Percentiles rank a stretch among this genome's conserved stretches.
Evolutionary conservation across 2,329 filamentous ascomycete genomes (phyloP).

Genomic region (Alternaria gaisen): DNA sequence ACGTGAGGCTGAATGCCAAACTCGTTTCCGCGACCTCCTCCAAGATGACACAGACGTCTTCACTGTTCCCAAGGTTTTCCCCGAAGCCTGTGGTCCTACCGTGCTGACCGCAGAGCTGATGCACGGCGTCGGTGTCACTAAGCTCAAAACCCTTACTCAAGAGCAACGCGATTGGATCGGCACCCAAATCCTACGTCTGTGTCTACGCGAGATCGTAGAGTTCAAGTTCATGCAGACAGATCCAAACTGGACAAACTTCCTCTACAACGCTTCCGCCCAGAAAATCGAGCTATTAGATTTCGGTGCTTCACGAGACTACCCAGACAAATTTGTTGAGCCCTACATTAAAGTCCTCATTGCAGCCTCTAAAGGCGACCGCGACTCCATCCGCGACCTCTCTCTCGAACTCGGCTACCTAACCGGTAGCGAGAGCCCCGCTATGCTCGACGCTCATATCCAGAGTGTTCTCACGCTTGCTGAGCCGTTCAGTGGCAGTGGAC

Average conservation of each 20-base stretch:
- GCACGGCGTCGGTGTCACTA: slow-evolving; percentile 85
- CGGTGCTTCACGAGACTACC: slow-evolving; percentile 88
- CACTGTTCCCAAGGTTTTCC: slow-evolving; percentile 78
- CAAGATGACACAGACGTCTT: slow-evolving; percentile 77
- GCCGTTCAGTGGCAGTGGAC: slow-evolving; percentile 78
- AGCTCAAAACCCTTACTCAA: slow-evolving; percentile 77
- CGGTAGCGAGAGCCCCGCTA: slow-evolving; percentile 81
- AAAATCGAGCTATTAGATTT: slow-evolving; percentile 94
- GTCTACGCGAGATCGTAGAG: slow-evolving; percentile 89
- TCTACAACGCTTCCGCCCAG: slow-evolving; percentile 77
- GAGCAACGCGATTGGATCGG: slow-evolving; percentile 94
- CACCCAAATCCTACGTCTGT: slow-evolving; percentile 89
- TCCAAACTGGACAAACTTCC: slow-evolving; percentile 99
- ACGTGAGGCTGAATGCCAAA: slow-evolving; percentile 83
- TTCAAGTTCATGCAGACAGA: slow-evolving; percentile 99
- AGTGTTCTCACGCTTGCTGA: slow-evolving; percentile 91
- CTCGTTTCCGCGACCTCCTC: slow-evolving; percentile 80
- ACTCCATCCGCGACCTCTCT: slow-evolving; percentile 71
- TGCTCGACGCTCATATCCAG: slow-evolving; percentile 90
- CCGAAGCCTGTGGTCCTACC: slow-evolving; percentile 81
- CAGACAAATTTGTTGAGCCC: slow-evolving; percentile 76
- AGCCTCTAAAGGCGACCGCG: slow-evolving; percentile 74
- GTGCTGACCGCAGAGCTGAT: slow-evolving; percentile 95
- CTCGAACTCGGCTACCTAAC: slow-evolving; percentile 88
- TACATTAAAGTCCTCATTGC: slow-evolving; percentile 85